A percentile compares a stretch with the other conserved stretches of the same genome.
These are phyloP conservation scores for Prunus dulcis DNA, from an alignment of 306 rosid genomes.

Conservation along the genomic window DNA sequence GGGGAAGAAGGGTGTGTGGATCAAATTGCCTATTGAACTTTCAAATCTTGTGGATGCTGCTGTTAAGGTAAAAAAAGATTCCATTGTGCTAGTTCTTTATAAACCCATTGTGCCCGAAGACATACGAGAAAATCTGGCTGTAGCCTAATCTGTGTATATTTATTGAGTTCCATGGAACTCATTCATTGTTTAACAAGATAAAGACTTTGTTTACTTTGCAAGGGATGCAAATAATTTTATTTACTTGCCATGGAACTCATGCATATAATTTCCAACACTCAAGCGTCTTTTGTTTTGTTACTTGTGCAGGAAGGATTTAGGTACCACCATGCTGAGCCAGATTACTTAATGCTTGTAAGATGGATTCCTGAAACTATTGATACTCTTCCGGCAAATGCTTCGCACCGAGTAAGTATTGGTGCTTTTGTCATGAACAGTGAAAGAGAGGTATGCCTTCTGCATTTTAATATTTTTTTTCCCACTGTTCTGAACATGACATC, in stretches of 20 bases:
- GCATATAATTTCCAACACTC: neutral
- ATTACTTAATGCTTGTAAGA: slow-evolving; percentile 70
- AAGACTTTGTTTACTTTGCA: no score
- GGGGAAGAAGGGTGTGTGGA: slow-evolving; percentile 90
- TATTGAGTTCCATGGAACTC: no score
- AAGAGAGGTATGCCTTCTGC: slow-evolving; percentile 45
- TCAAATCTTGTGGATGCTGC: slow-evolving; percentile 59
- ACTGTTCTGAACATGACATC: neutral
- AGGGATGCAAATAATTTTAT: no score
- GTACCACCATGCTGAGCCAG: slow-evolving; percentile 86
- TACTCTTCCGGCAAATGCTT: slow-evolving; percentile 80
- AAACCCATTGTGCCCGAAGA: neutral
- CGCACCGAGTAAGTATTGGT: slow-evolving; percentile 73
- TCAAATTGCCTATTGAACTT: slow-evolving; percentile 53
- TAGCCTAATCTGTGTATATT: no score
- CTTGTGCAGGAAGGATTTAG: slow-evolving; percentile 70
- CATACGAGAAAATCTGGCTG: neutral
- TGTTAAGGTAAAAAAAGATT: slow-evolving; percentile 43
- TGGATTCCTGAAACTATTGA: slow-evolving; percentile 74
- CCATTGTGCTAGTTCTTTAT: slow-evolving; percentile 1
- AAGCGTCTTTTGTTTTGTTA: neutral
- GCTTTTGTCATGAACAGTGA: slow-evolving; percentile 71
- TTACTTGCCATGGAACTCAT: no score
- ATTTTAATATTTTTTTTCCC: neutral
- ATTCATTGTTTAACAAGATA: no score